phyloP scores from a whole-genome alignment of 2,329 filamentous ascomycete species.

The Elsinoe fawcettii region DNA sequence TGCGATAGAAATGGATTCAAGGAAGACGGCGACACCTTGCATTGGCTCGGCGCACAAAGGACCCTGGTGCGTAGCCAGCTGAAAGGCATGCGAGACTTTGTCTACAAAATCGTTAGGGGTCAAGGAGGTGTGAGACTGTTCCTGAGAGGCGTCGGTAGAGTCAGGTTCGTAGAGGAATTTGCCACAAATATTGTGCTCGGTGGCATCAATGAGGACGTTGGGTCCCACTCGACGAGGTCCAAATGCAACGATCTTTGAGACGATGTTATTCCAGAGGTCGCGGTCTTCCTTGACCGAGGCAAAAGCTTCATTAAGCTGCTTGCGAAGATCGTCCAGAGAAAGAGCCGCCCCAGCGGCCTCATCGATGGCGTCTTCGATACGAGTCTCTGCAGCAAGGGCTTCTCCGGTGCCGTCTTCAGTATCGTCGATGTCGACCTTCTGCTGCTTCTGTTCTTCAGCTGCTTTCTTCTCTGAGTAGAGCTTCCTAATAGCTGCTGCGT shows the following conservation, averaged over 20 bases:
- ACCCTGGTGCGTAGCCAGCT: conserved; percentile 80
- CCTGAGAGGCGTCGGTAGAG: conserved; percentile 31
- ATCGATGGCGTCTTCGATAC: conserved; percentile 40
- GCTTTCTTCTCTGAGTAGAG: conserved; percentile 65
- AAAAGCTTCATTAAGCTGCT: conserved; percentile 60
- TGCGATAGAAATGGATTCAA: conserved; percentile 67
- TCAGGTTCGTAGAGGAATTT: conserved; percentile 45
- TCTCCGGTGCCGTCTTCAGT: conserved; percentile 31
- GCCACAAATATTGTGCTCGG: conserved; percentile 60
- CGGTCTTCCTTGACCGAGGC: conserved; percentile 63
- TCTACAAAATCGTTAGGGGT: conserved; percentile 60
- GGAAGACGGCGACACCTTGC: conserved; percentile 82
- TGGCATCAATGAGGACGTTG: conserved; percentile 82
- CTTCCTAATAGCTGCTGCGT: conserved; percentile 68
- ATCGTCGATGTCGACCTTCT: conserved; percentile 35
- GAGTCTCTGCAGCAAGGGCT: conserved; percentile 42
- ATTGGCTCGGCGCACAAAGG: conserved; percentile 89
- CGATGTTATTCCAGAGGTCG: conserved; percentile 67
- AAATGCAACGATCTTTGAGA: conserved; percentile 82
- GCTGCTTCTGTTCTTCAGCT: conserved; percentile 35
- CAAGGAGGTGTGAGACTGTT: conserved; percentile 48
- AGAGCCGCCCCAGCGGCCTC: conserved; percentile 47
- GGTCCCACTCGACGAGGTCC: conserved; percentile 78
- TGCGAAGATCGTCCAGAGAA: conserved; percentile 67
- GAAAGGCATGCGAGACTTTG: conserved; percentile 89